Percentiles rank a stretch among this genome's conserved stretches.
These are phyloP conservation scores for Leishmania braziliensis DNA, from an alignment of 208 protist species.

Conservation along the genomic window DNA sequence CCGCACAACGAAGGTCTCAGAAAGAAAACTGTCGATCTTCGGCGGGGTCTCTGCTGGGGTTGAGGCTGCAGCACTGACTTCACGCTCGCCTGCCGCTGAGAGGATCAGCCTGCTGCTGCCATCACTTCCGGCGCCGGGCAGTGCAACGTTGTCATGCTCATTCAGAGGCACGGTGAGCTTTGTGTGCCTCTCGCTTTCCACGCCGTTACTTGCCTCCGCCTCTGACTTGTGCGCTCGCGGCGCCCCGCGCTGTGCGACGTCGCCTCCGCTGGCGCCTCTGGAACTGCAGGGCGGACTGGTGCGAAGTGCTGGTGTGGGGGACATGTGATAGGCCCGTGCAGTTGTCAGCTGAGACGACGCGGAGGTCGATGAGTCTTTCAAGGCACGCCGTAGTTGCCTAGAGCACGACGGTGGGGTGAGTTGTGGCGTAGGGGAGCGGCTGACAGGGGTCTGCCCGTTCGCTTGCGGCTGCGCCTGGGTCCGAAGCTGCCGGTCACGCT, in stretches of 20 bases:
- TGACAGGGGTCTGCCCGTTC: neutral
- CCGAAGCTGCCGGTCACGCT: conserved; percentile 8
- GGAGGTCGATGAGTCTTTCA: neutral
- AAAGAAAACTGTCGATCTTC: neutral
- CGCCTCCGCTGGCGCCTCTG: neutral
- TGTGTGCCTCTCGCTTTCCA: neutral
- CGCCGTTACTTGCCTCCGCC: neutral
- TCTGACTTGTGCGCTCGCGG: neutral
- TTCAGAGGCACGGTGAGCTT: neutral
- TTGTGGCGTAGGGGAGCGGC: neutral
- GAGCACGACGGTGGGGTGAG: neutral
- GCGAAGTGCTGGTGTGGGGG: neutral
- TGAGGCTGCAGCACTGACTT: neutral
- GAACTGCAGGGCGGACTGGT: neutral
- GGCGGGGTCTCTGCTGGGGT: neutral
- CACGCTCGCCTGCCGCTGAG: neutral
- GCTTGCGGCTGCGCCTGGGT: neutral
- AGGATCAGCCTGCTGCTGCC: neutral
- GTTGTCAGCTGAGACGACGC: neutral
- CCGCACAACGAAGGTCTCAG: conserved; percentile 12
- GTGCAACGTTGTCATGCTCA: neutral
- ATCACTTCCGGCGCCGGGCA: neutral
- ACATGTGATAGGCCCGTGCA: neutral
- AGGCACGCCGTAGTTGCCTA: neutral
- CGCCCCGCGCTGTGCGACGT: neutral